phyloP scores from a whole-genome alignment of 2,329 filamentous ascomycete species.

The Magnaporthiopsis incrustans region DNA sequence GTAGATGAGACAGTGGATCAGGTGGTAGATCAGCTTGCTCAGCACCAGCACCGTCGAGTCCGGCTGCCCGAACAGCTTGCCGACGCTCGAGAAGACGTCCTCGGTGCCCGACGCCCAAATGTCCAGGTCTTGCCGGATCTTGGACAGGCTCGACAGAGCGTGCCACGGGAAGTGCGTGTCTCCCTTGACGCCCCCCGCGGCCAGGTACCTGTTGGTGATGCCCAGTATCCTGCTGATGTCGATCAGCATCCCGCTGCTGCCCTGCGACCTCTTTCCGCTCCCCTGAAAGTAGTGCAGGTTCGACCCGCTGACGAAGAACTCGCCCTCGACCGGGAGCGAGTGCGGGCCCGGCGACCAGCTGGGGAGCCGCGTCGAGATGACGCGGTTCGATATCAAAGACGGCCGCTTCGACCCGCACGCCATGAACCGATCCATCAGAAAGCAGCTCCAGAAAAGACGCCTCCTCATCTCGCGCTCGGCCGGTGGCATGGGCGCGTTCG shows the following conservation, averaged over 20 bases:
- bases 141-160: slow-evolving; percentile 73
- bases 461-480: slow-evolving; percentile 69
- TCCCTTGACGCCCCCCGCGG: slow-evolving; percentile 77
- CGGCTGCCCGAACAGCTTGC: slow-evolving; percentile 65
- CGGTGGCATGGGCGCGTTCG: slow-evolving; percentile 51
- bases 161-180: slow-evolving; percentile 92
- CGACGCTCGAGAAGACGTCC: slow-evolving; percentile 68
- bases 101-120: slow-evolving; percentile 78
- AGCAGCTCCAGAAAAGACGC: slow-evolving; percentile 84
- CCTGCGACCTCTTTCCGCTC: slow-evolving; percentile 61
- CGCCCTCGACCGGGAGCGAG: slow-evolving; percentile 60
- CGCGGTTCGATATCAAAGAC: slow-evolving; percentile 70
- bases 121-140: slow-evolving; percentile 77
- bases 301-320: slow-evolving; percentile 73
- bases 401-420: slow-evolving; percentile 75
- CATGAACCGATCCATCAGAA: slow-evolving; percentile 76
- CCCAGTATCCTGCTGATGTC: slow-evolving; percentile 78
- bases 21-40: slow-evolving; percentile 79
- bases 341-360: slow-evolving; percentile 60
- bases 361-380: slow-evolving; percentile 66
- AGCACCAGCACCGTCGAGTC: slow-evolving; percentile 74
- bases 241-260: slow-evolving; percentile 72
- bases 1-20: slow-evolving; percentile 81
- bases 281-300: slow-evolving; percentile 67
- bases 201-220: slow-evolving; percentile 75